Base-by-base conservation (phyloP, 768 basidiomycete genomes). In the Lactarius sp. region DNA sequence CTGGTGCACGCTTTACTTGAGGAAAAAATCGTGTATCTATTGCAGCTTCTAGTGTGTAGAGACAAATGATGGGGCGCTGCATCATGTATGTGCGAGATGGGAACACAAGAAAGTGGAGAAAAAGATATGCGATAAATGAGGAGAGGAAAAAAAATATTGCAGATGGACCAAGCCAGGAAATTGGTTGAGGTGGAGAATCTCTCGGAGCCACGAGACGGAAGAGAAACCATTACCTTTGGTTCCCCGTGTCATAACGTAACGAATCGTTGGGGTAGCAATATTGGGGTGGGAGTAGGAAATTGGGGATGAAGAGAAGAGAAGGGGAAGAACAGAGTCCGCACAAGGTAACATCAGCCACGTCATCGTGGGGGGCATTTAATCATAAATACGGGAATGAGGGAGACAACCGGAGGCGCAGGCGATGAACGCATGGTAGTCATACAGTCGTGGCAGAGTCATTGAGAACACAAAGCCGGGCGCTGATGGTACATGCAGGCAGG, bases 381-480 rank as follows among this genome's bases (percentile, higher is more conserved):
- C 22, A 66, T 66, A 66, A 66, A 64, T 66, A 66, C n/a, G 37
- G 46, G 5, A 33, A 59, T 46, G 16, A 58, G 33, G 16, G 27
- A 39, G 18, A 44, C 31, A 47, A 27, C 18, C 14, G 18, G 36
- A 52, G 52, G 52, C 22, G 22, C 36, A 39, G 33, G 27, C 34
- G 20, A 44, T 16, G 18, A 56, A 56, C 33, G 52, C 50, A 57
- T 42, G 46, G 44, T 55, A 53, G 27, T 66, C 62, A 18, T 66
- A 66, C 65, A 66, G n/a, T 66, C 62, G 27, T 66, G 53, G 57
- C 44, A 64, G 47, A 52, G 39, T 66, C 58, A 49, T 64, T 46
- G 61, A 47, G n/a, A n/a, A 36, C 59, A 53, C 47, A 6, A 27
- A 42, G 42, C 59, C 53, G 18, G 54, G 54, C 47, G 50, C 42